These are phyloP conservation scores for Xerocomellus dryophilus DNA, from an alignment of 768 basidiomycete species.

Conservation along the genomic window DNA sequence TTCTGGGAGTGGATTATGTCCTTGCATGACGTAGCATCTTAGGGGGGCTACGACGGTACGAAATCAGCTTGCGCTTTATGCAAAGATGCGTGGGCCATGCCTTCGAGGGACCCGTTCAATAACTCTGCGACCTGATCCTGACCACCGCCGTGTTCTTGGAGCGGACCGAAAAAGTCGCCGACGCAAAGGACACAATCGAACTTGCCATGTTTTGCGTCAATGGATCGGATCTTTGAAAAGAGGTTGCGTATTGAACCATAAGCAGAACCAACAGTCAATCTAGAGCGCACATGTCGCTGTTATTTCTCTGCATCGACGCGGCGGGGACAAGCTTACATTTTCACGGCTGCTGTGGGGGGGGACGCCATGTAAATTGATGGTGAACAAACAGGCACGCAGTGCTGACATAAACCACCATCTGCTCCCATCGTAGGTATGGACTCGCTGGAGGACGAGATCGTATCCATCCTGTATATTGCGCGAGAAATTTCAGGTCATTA, in stretches of 20 bases:
- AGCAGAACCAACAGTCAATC: slow-evolving; percentile 79
- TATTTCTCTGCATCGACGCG: background rate
- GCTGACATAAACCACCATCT: slow-evolving; percentile 26
- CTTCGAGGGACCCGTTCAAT: slow-evolving; percentile 64
- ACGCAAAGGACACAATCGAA: slow-evolving; percentile 81
- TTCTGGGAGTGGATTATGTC: slow-evolving; percentile 69
- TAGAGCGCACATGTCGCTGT: slow-evolving; percentile 19
- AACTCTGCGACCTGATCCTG: slow-evolving; percentile 58
- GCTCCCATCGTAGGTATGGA: slow-evolving; percentile 41
- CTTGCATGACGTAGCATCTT: slow-evolving; percentile 92
- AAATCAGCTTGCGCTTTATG: slow-evolving; percentile 9
- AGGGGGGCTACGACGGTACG: slow-evolving; percentile 60
- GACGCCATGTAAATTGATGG: slow-evolving; percentile 22
- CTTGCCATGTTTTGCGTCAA: slow-evolving; percentile 90
- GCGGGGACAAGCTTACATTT: slow-evolving; percentile 28
- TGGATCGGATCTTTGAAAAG: slow-evolving; percentile 74
- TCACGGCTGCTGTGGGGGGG: slow-evolving; percentile 22
- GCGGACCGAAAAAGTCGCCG: slow-evolving; percentile 82
- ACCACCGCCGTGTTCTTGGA: slow-evolving; percentile 33
- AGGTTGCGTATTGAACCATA: slow-evolving; percentile 70
- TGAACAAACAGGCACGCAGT: background rate
- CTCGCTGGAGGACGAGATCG: slow-evolving; percentile 70
- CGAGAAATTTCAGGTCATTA: slow-evolving; percentile 82
- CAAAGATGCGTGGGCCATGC: slow-evolving; percentile 35
- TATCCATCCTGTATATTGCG: slow-evolving; percentile 87